Evolutionary conservation across 768 basidiomycete genomes (phyloP).

Genomic region (Tubosaeta sp.): DNA sequence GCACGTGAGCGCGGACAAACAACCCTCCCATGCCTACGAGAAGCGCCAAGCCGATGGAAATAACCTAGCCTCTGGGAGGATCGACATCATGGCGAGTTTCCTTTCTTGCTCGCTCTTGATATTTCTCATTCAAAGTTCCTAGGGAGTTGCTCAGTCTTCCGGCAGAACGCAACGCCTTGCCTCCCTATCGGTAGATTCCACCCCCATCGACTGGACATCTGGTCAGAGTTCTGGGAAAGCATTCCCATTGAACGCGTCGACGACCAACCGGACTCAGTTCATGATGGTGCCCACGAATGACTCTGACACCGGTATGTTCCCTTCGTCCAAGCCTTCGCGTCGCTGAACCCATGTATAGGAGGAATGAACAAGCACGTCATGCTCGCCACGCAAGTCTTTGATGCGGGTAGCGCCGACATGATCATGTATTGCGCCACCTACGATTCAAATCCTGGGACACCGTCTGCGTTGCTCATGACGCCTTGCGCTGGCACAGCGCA

Average conservation of each 20-base stretch:
- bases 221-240: constrained; percentile 26
- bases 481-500: constrained; percentile 39
- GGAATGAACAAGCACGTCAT: constrained; percentile 31
- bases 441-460: constrained; percentile 44
- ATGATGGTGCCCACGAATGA: constrained; percentile 32
- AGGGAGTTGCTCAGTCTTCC: constrained; percentile 5
- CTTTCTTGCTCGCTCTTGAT: constrained; percentile 3
- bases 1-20: neutral
- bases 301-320: constrained; percentile 11
- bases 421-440: constrained; percentile 58
- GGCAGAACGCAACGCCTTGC: constrained; percentile 15
- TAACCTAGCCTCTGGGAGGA: constrained; percentile 35
- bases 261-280: constrained; percentile 42
- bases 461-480: constrained; percentile 49
- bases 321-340: neutral
- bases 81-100: constrained; percentile 47
- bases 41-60: constrained; percentile 13
- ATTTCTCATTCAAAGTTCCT: neutral
- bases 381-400: constrained; percentile 43
- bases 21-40: neutral
- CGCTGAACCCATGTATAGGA: constrained; percentile 8
- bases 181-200: constrained; percentile 20
- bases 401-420: constrained; percentile 32
- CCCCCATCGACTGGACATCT: constrained; percentile 25
- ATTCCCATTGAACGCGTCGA: constrained; percentile 47